These are phyloP conservation scores for Gossypium sturtianum DNA, from an alignment of 345 rosid genomes.

Conservation along the genomic window DNA sequence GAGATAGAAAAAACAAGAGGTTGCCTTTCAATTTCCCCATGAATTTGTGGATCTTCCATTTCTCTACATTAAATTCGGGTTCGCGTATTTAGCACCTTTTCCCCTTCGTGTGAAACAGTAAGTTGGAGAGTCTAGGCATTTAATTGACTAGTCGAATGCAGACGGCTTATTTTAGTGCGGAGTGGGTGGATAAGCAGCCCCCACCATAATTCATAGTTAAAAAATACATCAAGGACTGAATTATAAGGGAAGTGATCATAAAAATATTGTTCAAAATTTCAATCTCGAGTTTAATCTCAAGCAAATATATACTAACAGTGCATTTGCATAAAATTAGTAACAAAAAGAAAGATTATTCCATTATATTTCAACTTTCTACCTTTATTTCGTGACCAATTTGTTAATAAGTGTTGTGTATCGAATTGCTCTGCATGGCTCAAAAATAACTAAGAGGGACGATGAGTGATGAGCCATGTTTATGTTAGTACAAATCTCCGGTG, in stretches of 20 bases:
- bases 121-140: not conserved
- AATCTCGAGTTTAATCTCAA: not conserved
- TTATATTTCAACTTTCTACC: too few relatives aligned
- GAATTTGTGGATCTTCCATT: slow-evolving; percentile 3
- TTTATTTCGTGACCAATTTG: not conserved
- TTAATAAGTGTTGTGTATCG: not conserved
- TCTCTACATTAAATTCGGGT: not conserved
- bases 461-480: too few relatives aligned
- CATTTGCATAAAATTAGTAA: not conserved
- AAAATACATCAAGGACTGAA: not conserved
- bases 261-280: not conserved
- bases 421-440: not conserved
- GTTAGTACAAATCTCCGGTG: too few relatives aligned
- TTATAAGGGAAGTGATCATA: too few relatives aligned
- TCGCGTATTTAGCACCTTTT: not conserved
- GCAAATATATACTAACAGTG: too few relatives aligned
- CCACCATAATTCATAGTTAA: not conserved
- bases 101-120: not conserved
- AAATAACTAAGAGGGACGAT: too few relatives aligned
- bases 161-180: slow-evolving; percentile 7
- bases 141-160: not conserved
- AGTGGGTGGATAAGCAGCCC: not conserved
- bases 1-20: not conserved
- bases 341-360: not conserved
- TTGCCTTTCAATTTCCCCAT: slow-evolving; percentile 6